Evolutionary conservation across 805 yeast species (phyloP), one percentile per base, ranked within the genome.

Genomic region (Cyberlindnera xishuangbannaensis): DNA sequence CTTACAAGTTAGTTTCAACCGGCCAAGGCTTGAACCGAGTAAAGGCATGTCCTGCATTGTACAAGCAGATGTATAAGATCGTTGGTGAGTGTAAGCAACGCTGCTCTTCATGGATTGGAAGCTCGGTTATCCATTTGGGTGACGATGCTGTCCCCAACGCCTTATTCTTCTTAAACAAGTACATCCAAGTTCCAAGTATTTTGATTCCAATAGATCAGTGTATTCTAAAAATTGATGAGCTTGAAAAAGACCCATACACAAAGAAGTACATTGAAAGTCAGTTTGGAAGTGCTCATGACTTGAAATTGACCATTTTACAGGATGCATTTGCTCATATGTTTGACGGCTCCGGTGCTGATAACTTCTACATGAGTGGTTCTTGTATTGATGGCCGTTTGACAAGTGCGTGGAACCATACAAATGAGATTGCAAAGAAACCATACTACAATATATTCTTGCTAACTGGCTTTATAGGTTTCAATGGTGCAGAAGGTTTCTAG

Each of bases 61-160:
- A 76, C 54, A 68, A 81, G 34, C 76, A 76, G 34, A 83, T 83
- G 88, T 79, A 79, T 44, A 68, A 65, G 39, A 74, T 83, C 38
- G 64, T 83, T 30, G 56, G 67, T n/a, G 78, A 76, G 37, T 83
- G 83, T 28, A 83, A 83, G 49, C 55, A 62, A 19, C 65, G 66
- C 30, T 73, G 83, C 15, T 73, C 79, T 4, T 60, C 70, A 3
- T 83, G 92, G 90, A 79, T 83, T 21, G 94, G 94, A 2, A 76
- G 85, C 5, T 74, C 83, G 12, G 90, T 80, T 15, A 82, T 83
- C 16, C 94, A 83, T 56, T 51, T 83, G 13, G 94, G 92, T 25
- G 94, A 83, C 55, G 81, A 78, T 47, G 83, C 88, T 2, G 94
- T 83, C 5, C 94, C 94, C 3, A 83, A 83, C 53, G 87, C 90